Evolutionary conservation across 139 green algal genomes (phyloP).

Genomic region (Monoraphidium neglectum): DNA sequence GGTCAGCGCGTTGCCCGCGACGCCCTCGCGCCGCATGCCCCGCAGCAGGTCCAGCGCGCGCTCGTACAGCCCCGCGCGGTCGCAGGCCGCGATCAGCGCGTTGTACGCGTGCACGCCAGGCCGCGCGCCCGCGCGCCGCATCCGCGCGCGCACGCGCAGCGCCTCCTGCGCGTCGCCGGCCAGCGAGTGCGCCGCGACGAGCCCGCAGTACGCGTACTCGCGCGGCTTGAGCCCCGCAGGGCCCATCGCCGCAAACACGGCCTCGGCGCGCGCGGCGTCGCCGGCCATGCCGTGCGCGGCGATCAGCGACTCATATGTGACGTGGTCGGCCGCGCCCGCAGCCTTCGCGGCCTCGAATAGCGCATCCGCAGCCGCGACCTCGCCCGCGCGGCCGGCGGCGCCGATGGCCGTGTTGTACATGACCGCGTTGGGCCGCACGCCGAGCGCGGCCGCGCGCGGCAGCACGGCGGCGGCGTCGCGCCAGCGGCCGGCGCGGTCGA

Average conservation of each 20-base stretch:
- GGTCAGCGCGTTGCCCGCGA: constrained; percentile 56
- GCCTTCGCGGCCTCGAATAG: constrained; percentile 54
- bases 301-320: constrained; percentile 82
- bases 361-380: constrained; percentile 55
- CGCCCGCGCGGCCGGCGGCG: constrained; percentile 74
- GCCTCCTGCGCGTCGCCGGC: constrained; percentile 59
- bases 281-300: constrained; percentile 77
- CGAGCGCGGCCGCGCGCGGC: constrained; percentile 52
- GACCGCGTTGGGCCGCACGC: constrained; percentile 61
- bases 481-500: constrained; percentile 78
- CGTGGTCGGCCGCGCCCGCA: constrained; percentile 49
- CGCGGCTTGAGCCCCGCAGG: constrained; percentile 35
- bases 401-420: constrained; percentile 88
- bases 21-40: constrained; percentile 44
- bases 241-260: constrained; percentile 31
- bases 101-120: constrained; percentile 83
- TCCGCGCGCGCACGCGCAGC: constrained; percentile 45
- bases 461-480: constrained; percentile 71
- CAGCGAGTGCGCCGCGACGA: constrained; percentile 75
- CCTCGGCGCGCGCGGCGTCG: constrained; percentile 49
- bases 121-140: background rate
- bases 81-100: constrained; percentile 80
- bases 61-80: constrained; percentile 66
- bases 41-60: constrained; percentile 61
- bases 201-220: constrained; percentile 81